Evolutionary conservation across 495 filamentous ascomycete genomes (phyloP), one percentile per base, ranked within the genome.

Genomic region (Penicillium mononematosum): DNA sequence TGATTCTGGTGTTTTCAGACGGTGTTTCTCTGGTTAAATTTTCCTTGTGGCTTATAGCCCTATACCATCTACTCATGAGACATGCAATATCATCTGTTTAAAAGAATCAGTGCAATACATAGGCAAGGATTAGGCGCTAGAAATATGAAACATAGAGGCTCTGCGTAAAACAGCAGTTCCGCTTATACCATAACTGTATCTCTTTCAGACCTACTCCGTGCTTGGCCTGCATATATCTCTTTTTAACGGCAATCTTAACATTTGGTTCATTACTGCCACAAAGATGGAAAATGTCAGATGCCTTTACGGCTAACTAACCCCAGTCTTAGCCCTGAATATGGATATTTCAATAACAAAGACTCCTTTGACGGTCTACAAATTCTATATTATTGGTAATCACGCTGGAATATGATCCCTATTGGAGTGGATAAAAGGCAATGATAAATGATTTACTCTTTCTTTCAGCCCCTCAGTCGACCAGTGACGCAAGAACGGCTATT

Each of bases 1-100:
- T 31, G 3, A 31, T 27, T 29, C 14, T 20, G n/a, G 50, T 17
- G 38, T 17, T 20, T 41, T 41, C 10, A 43, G 39, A 29, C 39
- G 50, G 50, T 53, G 50, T 53, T 52, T 43, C 10, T 2, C 31
- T n/a, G 38, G 50, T 53, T 39, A 43, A 44, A 52, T 31, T 43
- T 44, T 9, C 8, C 16, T 19, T 48, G 2, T 31, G 38, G 50
- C 39, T 32, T 17, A 16, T 17, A 17, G 16, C 36, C 50, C 19
- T 31, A 52, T 44, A 44, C 38, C 50, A 53, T 44, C 50, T 17
- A 39, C 10, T 53, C 38, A 44, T 17, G 39, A 53, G 39, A 34
- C 50, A 53, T 43, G 39, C 50, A 53, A 53, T 53, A 53, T 43
- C 24, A 25, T 34, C 16, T 3, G 1, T 17, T 17, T 25, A 25